A percentile compares a stretch with the other conserved stretches of the same genome.
These are phyloP conservation scores for Priceomyces medius DNA, from an alignment of 805 yeast genomes.

Conservation along the genomic window DNA sequence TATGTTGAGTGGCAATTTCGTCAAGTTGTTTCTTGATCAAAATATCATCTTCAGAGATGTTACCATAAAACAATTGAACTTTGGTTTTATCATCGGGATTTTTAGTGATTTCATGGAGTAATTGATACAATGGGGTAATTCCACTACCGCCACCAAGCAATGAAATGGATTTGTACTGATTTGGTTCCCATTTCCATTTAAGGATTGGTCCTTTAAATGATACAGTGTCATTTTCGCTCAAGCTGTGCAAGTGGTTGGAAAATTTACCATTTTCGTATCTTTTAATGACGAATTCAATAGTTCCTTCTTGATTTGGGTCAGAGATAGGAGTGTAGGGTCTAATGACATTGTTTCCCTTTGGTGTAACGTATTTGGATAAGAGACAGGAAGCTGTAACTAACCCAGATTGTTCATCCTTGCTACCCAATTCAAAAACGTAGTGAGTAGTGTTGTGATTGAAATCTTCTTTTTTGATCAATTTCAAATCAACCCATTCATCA, in stretches of 20 bases:
- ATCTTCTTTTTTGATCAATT: conserved; percentile 47
- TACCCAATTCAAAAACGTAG: conserved; percentile 68
- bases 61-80: conserved; percentile 80
- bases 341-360: conserved; percentile 81
- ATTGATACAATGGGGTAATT: conserved; percentile 92
- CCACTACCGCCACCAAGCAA: conserved; percentile 97
- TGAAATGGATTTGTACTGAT: conserved; percentile 74
- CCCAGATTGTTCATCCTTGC: conserved; percentile 69
- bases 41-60: conserved; percentile 73
- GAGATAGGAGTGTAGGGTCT: conserved; percentile 89
- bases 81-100: conserved; percentile 89
- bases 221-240: conserved; percentile 77
- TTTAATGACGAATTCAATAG: conserved; percentile 79
- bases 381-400: conserved; percentile 76
- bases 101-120: conserved; percentile 69
- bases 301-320: conserved; percentile 67
- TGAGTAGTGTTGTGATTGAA: conserved; percentile 65
- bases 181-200: conserved; percentile 89
- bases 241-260: conserved; percentile 66
- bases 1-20: conserved; percentile 57
- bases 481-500: conserved; percentile 71
- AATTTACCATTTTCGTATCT: conserved; percentile 82
- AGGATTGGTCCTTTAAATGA: conserved; percentile 91
- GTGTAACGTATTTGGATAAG: conserved; percentile 76
- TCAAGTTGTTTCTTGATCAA: conserved; percentile 79